Evolutionary conservation across 2,329 filamentous ascomycete species (phyloP), one percentile per base, ranked within the genome.

Genomic region (Didymella arachidicola): DNA sequence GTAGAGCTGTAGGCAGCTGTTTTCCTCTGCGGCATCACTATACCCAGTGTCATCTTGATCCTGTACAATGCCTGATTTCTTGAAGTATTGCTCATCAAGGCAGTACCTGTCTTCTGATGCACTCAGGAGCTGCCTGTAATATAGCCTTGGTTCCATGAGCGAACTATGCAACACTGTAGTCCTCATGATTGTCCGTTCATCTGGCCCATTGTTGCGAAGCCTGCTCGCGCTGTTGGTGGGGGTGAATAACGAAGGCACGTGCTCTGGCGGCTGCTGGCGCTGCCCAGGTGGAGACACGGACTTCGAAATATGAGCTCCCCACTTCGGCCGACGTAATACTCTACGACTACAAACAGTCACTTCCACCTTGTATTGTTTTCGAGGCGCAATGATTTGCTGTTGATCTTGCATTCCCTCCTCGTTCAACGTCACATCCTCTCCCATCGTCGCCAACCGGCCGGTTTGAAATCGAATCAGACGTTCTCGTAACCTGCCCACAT

Each of bases 241-340:
- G 45, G 27, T 59, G 56, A 59, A 59, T 18, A 41, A 18, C 2
- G 12, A 46, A 18, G 34, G 66, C 68, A 71, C 68, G 67, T 70
- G 68, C 45, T 46, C 29, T 29, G 32, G 26, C 30, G 22, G 32
- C 29, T 25, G 61, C 63, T 62, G 65, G 67, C 63, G 66, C 63
- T 69, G 30, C 30, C 22, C 22, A 14, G 30, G 67, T 57, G 63
- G 63, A 58, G 61, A 63, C 62, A 67, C 62, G 56, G 62, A 65
- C 63, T 64, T 69, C 41, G 67, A 73, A 73, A 63, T 72, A 72
- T 64, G 60, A 71, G 72, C 71, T 73, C 67, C 71, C 69, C 71
- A 72, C 70, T 68, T 48, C 50, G 63, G 62, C 60, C 64, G 65
- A 63, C 64, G 64, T 68, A 54, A 65, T 55, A 60, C 55, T 59